Percentiles rank a stretch among this genome's conserved stretches.
Evolutionary conservation across 164 flowering plant genomes (phyloP).

Genomic region (grape (Vitis vinifera)): ASM3070453v1 NC_081822.1:7144001-7144500

Average conservation of each 20-base stretch:
- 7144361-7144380: not conserved
- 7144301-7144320: not conserved
- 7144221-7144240: not conserved
- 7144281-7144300: not conserved
- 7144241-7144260: not conserved
- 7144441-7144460: not conserved
- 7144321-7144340: not conserved
- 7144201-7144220: not conserved
- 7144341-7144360: not conserved
- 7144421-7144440: not conserved
- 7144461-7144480: not conserved
- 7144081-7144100: not conserved
- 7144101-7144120: not conserved
- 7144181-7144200: not conserved
- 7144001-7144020: not conserved
- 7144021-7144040: slow-evolving; percentile 1
- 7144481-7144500: not conserved
- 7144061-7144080: not conserved
- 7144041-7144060: not conserved
- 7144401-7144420: not conserved
- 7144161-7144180: not conserved
- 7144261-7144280: not conserved
- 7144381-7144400: not conserved
- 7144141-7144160: not conserved
- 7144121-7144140: not conserved